Conservation (phyloP, 371 early-diverging fungal genomes). For the Syncephalastrum monosporum region DNA sequence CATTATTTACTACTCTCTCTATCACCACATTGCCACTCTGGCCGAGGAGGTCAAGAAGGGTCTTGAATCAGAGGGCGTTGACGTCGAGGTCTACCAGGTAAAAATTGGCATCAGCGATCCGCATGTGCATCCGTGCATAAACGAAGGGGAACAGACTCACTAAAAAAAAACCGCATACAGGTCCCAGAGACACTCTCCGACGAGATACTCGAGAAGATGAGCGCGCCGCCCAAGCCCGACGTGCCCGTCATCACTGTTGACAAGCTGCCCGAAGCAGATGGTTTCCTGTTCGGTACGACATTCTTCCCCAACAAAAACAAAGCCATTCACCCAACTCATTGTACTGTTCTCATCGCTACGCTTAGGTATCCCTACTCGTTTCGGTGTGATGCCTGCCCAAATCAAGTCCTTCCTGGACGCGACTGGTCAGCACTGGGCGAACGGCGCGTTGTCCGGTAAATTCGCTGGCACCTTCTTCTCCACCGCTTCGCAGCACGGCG, state of each 20-base stretch:
- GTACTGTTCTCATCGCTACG: no score
- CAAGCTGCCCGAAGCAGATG: constrained; percentile 70
- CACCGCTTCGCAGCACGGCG: constrained; percentile 68
- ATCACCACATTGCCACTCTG: constrained; percentile 68
- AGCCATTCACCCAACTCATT: no score
- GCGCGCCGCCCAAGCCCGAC: constrained; percentile 60
- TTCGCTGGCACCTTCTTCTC: constrained; percentile 68
- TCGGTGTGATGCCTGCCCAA: constrained; percentile 69
- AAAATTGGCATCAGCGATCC: background rate
- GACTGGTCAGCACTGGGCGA: constrained; percentile 68
- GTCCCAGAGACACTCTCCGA: constrained; percentile 66
- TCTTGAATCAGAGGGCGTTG: constrained; percentile 46
- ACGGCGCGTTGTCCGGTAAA: constrained; percentile 61
- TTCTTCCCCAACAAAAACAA: no score
- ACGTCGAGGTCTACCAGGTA: constrained; percentile 58
- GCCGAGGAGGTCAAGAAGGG: constrained; percentile 62
- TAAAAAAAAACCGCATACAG: no score
- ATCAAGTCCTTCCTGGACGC: constrained; percentile 62
- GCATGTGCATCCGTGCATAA: background rate
- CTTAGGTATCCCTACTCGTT: constrained; percentile 56
- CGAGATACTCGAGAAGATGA: constrained; percentile 69
- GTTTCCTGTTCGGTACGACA: constrained; percentile 65
- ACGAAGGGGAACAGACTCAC: background rate
- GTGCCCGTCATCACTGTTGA: constrained; percentile 63
- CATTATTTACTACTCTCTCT: constrained; percentile 65